A percentile compares a stretch with the other conserved stretches of the same genome.
These are phyloP conservation scores for Aciculosporium take DNA, from an alignment of 2,329 filamentous ascomycete species.

Conservation along the genomic window DNA sequence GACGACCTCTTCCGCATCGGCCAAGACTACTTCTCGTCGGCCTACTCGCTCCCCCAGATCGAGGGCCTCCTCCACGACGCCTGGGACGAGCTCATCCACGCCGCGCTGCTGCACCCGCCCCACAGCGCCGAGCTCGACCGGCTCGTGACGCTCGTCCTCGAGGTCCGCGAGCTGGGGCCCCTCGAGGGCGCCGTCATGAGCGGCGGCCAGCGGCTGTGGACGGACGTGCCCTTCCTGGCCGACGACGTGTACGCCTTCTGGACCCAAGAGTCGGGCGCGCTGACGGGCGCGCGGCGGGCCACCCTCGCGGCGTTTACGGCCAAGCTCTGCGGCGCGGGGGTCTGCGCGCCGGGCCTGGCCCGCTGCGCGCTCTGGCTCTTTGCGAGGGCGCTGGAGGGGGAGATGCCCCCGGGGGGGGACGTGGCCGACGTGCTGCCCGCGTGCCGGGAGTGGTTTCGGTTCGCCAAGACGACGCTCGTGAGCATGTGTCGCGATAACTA, in stretches of 20 bases:
- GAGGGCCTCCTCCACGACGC: conserved; percentile 5
- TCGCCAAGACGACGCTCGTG: conserved; percentile 2
- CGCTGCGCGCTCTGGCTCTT: conserved; percentile 6
- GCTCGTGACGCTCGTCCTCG: conserved; percentile 7
- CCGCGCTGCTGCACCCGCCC: conserved; percentile 6
- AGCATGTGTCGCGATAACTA: not conserved
- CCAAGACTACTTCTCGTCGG: not conserved
- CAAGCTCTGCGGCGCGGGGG: conserved; percentile 6
- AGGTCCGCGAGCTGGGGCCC: conserved; percentile 6
- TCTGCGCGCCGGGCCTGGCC: conserved; percentile 1
- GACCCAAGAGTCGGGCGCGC: not conserved
- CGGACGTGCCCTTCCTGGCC: conserved; percentile 5
- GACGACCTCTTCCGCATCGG: conserved; percentile 5
- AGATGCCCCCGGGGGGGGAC: not conserved
- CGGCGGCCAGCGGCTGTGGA: conserved; percentile 6
- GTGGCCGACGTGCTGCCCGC: conserved; percentile 3
- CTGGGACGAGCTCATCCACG: conserved; percentile 9
- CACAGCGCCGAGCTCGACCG: conserved; percentile 7
- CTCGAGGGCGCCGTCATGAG: not conserved
- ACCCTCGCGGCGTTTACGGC: conserved; percentile 2
- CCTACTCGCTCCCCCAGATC: not conserved
- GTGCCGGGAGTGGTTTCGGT: conserved; percentile 4
- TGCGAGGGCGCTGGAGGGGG: conserved; percentile 1
- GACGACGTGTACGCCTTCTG: conserved; percentile 3
- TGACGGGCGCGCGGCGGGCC: not conserved